Base-by-base conservation (phyloP, 2,329 filamentous ascomycete genomes). In the Elsinoe ampelina region DNA sequence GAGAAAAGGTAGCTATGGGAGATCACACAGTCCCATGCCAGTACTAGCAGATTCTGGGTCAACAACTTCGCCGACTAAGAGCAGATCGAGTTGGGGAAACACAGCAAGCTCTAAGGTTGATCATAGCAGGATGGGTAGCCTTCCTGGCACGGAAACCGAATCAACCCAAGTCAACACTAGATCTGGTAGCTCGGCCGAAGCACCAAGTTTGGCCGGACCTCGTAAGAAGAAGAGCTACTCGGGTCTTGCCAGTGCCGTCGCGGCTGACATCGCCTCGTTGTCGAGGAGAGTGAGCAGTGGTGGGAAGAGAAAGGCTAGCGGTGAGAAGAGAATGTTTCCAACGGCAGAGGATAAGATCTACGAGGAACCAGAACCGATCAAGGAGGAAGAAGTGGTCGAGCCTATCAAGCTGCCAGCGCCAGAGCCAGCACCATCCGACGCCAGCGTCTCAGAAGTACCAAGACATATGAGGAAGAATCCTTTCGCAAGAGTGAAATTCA, bases 321-420 rank as follows among this genome's bases (percentile, higher is more conserved):
- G 54, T 38, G 54, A 56, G 42, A 75, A 80, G 62, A 80, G 77
- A 55, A 80, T 83, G 1, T 90, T 89, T 67, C 77, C 77, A 62
- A 80, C 82, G 59, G 85, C 84, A 1, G 82, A 84, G 34, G 86
- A 90, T 67, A 84, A 88, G 66, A 91, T 96, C 59, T 96, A 89
- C 77, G 91, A 96, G 69, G 92, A 96, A 67, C 87, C 89, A 1
- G 50, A 58, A 32, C 42, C 39, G n/a, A 43, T 55, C 22, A 47
- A 55, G 36, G 57, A 55, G 34, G 38, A 54, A 36, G 57, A 58
- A 41, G 36, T 19, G 19, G 26, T 32, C 12, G 35, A 58, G 36
- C 51, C 47, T 20, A 38, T 47, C 12, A 50, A 58, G 20, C 52
- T 57, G 17, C 51, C 54, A 19, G 51, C 54, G 15, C 38, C 56